phyloP scores from a whole-genome alignment of 1,284 basidiomycete genomes.

The Thecaphora thlaspeos region DNA sequence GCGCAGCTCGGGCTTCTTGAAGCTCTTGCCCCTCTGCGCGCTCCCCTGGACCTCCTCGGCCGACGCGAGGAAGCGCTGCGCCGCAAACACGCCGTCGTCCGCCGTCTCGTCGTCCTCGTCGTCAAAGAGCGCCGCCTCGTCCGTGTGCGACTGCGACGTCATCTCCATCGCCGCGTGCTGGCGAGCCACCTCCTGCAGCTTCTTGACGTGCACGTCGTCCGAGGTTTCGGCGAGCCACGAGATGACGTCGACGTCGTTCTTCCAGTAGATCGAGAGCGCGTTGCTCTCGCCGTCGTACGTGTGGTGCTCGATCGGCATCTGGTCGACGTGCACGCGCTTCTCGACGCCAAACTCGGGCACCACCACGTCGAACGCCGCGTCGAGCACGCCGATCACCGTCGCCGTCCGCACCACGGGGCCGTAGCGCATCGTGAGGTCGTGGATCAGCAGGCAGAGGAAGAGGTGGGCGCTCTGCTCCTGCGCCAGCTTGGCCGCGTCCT shows the following conservation, averaged over 20 bases:
- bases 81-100: no score
- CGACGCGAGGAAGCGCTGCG: no score
- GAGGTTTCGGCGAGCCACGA: constrained; percentile 89
- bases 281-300: constrained; percentile 90
- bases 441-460: constrained; percentile 87
- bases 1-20: no score
- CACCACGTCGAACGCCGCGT: constrained; percentile 92
- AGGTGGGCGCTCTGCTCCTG: constrained; percentile 95
- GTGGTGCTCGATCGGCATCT: constrained; percentile 85
- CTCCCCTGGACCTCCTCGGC: no score
- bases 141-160: constrained; percentile 44
- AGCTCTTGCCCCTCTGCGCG: no score
- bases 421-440: constrained; percentile 87
- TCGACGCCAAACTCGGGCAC: constrained; percentile 94
- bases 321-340: constrained; percentile 96
- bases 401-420: constrained; percentile 86
- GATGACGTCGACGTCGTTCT: constrained; percentile 71
- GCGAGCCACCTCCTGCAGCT: constrained; percentile 38
- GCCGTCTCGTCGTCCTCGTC: no score
- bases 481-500: constrained; percentile 82
- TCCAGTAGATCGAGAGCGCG: constrained; percentile 77
- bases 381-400: constrained; percentile 86
- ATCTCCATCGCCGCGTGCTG: constrained; percentile 45
- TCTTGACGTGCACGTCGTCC: constrained; percentile 63
- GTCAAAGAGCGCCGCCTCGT: constrained; percentile 49